Evolutionary conservation across 1,284 basidiomycete species (phyloP), one percentile per base, ranked within the genome.

Genomic region (Austropuccinia psidii): DNA sequence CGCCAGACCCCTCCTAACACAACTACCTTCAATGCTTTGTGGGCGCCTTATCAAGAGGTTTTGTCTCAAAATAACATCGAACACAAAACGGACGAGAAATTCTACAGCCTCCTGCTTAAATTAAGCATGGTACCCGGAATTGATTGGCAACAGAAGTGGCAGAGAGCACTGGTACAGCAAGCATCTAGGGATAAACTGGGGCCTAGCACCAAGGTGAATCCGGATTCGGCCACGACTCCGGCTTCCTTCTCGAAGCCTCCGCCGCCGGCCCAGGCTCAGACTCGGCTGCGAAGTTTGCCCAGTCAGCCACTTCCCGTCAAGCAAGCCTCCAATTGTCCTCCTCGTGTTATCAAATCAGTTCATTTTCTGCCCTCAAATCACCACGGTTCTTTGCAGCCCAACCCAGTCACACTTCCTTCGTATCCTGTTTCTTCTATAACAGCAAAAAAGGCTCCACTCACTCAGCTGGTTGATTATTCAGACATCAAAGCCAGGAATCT

Each of bases 111-210:
- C 29, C 41, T 72, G 0, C 68, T 72, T n/a, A 72, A 72, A 35
- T 57, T 72, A 29, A 72, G 68, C n/a, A 39, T 72, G 45, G 68
- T 60, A 24, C 47, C 68, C 61, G 68, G 68, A 29, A 21, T 43
- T 24, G 57, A 72, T 72, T 72, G 68, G 68, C 57, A 58, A 24
- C 68, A 72, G 29, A 72, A 72, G 61, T 72, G 68, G 68, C 43
- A 60, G 27, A 45, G 29, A 27, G 55, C 41, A 39, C 3, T 29
- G n/a, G 13, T 33, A 21, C 15, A 52, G 37, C 68, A 50, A 29
- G 5, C 31, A 21, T 27, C 29, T 57, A 7, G 5, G 35, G 27
- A 57, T 29, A 27, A 57, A 57, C 54, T 6, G n/a, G 24, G 19
- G 19, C 6, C 24, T 8, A 19, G 15, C 24, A 55, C 17, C 35